A percentile compares a stretch with the other conserved stretches of the same genome.
phyloP scores from a whole-genome alignment of 1,139 yeast species.

The Debaryomyces sp. region DNA sequence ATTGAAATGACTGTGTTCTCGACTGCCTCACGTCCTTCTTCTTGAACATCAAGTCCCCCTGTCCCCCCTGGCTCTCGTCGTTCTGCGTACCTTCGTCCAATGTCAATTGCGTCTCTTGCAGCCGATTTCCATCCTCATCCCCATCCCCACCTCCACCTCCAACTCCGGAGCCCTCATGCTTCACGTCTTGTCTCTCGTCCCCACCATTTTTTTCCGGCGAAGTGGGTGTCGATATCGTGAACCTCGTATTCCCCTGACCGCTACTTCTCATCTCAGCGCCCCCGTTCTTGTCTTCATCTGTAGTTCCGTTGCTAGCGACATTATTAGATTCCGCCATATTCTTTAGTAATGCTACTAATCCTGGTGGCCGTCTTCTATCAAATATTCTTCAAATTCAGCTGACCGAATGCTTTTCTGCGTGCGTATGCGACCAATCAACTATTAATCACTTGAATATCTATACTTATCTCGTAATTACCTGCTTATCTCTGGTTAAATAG shows the following conservation, averaged over 20 bases:
- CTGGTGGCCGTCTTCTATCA: neutral
- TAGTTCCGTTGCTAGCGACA: neutral
- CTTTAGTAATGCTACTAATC: neutral
- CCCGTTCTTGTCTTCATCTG: neutral
- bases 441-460: neutral
- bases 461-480: neutral
- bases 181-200: neutral
- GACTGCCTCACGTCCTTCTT: slow-evolving; percentile 55
- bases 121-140: neutral
- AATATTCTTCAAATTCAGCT: neutral
- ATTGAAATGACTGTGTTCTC: slow-evolving; percentile 63
- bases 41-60: slow-evolving; percentile 37
- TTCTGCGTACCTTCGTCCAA: neutral
- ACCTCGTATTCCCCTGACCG: neutral
- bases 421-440: neutral
- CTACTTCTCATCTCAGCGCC: neutral
- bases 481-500: slow-evolving; percentile 2
- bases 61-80: neutral
- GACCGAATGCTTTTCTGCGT: neutral
- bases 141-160: slow-evolving; percentile 1
- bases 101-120: neutral
- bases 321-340: neutral
- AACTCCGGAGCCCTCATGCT: neutral
- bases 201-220: slow-evolving; percentile 1
- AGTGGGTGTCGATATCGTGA: slow-evolving; percentile 5